Percentiles rank a stretch among this genome's conserved stretches.
Evolutionary conservation across 202 grass and related monocot genomes (phyloP).

Genomic region (Bolboschoenoplectus hybrid): DNA sequence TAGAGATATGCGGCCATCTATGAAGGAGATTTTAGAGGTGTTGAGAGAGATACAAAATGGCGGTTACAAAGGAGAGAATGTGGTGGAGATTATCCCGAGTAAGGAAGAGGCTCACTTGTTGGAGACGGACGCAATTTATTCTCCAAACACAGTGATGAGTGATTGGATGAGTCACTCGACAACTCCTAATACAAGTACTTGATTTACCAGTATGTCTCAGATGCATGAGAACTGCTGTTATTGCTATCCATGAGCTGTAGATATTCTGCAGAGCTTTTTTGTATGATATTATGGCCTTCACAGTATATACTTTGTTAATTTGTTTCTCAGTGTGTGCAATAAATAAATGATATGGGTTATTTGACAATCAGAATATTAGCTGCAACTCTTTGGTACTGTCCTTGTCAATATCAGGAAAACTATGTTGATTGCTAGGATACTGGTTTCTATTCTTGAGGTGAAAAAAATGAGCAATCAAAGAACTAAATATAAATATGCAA

Average conservation of each 20-base stretch:
- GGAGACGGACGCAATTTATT: conserved; percentile 38
- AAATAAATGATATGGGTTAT: not conserved
- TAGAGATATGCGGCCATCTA: conserved; percentile 59
- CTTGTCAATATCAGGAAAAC: not conserved
- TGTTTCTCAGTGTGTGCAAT: not conserved
- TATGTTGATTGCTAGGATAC: not conserved
- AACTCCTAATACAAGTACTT: conserved; percentile 56
- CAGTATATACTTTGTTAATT: not conserved
- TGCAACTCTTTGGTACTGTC: not conserved
- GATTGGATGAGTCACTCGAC: conserved; percentile 61
- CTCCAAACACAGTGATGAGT: conserved; percentile 59
- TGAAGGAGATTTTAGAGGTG: conserved; percentile 71
- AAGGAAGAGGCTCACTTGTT: conserved; percentile 56
- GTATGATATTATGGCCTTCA: not conserved
- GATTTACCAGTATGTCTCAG: conserved; percentile 26
- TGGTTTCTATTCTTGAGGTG: not conserved
- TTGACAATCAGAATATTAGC: not conserved
- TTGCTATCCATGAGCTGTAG: not conserved
- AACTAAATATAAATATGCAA: no score
- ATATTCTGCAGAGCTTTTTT: not conserved
- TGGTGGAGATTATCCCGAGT: conserved; percentile 26
- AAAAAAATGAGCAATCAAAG: no score
- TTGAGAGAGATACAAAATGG: conserved; percentile 59
- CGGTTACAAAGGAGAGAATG: conserved; percentile 3
- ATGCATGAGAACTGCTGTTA: not conserved